A percentile compares a stretch with the other conserved stretches of the same genome.
phyloP scores from a whole-genome alignment of 305 asterid genomes.

The Fraxinus ornus region DNA sequence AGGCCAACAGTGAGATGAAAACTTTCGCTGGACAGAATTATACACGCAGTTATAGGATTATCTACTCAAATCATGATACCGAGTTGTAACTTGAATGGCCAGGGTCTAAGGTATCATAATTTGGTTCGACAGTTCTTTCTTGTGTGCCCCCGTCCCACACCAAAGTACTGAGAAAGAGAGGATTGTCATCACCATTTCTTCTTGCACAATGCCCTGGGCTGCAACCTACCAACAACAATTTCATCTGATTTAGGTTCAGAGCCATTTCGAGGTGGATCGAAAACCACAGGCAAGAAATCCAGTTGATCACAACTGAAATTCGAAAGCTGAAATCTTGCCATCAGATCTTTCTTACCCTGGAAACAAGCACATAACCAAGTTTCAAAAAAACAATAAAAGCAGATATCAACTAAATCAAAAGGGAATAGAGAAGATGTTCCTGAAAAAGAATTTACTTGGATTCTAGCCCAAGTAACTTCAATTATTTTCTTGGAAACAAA shows the following conservation, averaged over 20 bases:
- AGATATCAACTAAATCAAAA: neutral
- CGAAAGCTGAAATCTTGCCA: conserved; percentile 32
- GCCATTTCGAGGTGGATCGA: conserved; percentile 55
- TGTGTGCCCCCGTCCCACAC: neutral
- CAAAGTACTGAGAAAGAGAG: neutral
- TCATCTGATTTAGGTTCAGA: conserved; percentile 18
- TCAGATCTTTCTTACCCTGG: conserved; percentile 41
- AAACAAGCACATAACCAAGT: neutral
- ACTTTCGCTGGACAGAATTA: neutral
- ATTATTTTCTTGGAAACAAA: conserved; percentile 36
- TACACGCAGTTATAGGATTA: neutral
- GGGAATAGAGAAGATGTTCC: neutral
- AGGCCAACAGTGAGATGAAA: neutral
- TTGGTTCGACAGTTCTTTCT: neutral
- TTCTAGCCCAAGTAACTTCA: conserved; percentile 40
- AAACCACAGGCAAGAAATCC: conserved; percentile 47
- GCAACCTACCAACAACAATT: conserved; percentile 14
- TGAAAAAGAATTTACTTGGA: conserved; percentile 37
- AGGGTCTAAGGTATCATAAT: neutral
- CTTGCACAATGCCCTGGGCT: neutral
- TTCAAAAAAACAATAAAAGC: neutral
- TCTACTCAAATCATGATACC: neutral
- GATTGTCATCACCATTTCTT: neutral
- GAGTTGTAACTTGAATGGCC: neutral
- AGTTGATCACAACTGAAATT: conserved; percentile 28